These are phyloP conservation scores for Echites panduratus DNA, from an alignment of 257 asterid genomes.

Conservation along the genomic window DNA sequence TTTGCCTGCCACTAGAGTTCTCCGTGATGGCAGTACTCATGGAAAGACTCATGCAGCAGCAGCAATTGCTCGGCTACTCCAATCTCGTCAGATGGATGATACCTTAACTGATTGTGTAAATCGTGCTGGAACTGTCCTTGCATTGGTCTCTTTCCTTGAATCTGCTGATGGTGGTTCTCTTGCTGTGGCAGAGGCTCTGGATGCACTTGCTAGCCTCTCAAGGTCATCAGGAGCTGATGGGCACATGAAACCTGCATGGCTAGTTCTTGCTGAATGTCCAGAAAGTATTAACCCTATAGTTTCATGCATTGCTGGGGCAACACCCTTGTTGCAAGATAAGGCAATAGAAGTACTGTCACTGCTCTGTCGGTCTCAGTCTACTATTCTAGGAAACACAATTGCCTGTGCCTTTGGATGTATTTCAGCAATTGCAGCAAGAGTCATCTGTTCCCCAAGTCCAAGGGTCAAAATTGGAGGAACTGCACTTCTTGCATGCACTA, in stretches of 20 bases:
- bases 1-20: conserved; percentile 73
- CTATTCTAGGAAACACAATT: conserved; percentile 62
- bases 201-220: conserved; percentile 83
- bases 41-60: conserved; percentile 93
- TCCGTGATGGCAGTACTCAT: conserved; percentile 68
- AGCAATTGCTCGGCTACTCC: conserved; percentile 86
- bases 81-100: conserved; percentile 59
- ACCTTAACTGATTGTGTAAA: conserved; percentile 64
- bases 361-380: conserved; percentile 67
- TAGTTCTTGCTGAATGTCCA: conserved; percentile 81
- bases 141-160: conserved; percentile 80
- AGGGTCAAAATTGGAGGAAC: conserved; percentile 86
- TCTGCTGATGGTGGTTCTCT: conserved; percentile 54
- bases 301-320: conserved; percentile 69
- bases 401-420: conserved; percentile 68
- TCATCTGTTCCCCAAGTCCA: conserved; percentile 51
- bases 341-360: conserved; percentile 77
- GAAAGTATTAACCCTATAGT: conserved; percentile 73
- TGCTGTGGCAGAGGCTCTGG: conserved; percentile 74
- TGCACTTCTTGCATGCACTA: conserved; percentile 81
- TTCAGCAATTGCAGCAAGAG: conserved; percentile 67
- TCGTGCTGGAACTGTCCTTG: conserved; percentile 85
- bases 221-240: conserved; percentile 54
- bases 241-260: conserved; percentile 71
- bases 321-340: conserved; percentile 76